A percentile compares a stretch with the other conserved stretches of the same genome.
phyloP scores from a whole-genome alignment of 2,329 filamentous ascomycete genomes.

The Cladosporium oxysporum region DNA sequence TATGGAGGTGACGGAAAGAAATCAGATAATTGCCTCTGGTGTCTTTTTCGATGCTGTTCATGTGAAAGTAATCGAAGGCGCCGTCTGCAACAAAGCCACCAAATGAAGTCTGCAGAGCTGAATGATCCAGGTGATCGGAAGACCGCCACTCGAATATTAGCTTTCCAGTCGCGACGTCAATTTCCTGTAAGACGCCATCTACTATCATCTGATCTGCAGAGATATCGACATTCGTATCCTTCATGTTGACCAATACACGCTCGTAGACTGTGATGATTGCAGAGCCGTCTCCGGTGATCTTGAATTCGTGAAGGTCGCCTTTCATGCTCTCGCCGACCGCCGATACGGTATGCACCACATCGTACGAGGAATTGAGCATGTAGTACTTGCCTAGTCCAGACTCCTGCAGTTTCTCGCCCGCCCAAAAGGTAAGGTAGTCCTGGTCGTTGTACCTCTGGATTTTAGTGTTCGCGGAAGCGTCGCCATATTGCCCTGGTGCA shows the following conservation, averaged over 20 bases:
- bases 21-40: constrained; percentile 54
- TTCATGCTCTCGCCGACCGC: constrained; percentile 39
- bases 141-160: constrained; percentile 21
- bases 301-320: constrained; percentile 48
- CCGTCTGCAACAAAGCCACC: constrained; percentile 5
- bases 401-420: constrained; percentile 34
- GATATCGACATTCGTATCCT: constrained; percentile 29
- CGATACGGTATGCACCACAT: constrained; percentile 40
- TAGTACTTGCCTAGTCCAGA: constrained; percentile 31
- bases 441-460: constrained; percentile 36
- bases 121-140: constrained; percentile 49
- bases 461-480: constrained; percentile 32
- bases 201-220: constrained; percentile 37
- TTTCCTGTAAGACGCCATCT: constrained; percentile 29
- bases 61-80: constrained; percentile 53
- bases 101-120: not conserved
- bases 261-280: constrained; percentile 44
- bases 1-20: constrained; percentile 51
- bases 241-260: constrained; percentile 5
- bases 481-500: constrained; percentile 25
- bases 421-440: constrained; percentile 39
- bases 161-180: constrained; percentile 29
- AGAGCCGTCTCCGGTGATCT: constrained; percentile 43
- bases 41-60: constrained; percentile 57
- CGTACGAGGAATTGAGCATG: constrained; percentile 32